Base-by-base conservation (phyloP, 441 rosid species). In the Mallotus repandus region DNA sequence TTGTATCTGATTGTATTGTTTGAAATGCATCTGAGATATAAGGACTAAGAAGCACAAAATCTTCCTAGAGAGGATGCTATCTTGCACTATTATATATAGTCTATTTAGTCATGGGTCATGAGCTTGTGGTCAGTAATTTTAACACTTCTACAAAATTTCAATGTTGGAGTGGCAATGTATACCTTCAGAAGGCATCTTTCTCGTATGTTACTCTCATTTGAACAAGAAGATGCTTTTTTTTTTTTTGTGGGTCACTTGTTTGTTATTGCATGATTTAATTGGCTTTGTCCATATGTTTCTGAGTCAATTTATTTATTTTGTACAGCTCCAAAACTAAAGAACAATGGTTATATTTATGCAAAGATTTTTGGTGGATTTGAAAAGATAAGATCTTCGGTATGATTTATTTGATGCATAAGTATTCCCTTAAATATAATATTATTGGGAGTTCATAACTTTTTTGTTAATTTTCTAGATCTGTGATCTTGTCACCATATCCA, bases 401-500 rank as follows among this genome's bases (percentile, higher is more conserved):
- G 97, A 75, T 72, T 83, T 69, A 22, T 71, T 76, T 68, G 53
- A 72, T 73, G 60, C 45, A 19, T 48, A 68, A 52, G 35, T 71
- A 19, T 76, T 64, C 53, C 38, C 62, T 78, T 54, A 75, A 56
- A 29, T 68, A 52, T 63, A 56, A 77, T 63, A 74, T 82, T 53
- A 38, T 70, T 18, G 83, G 74, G 76, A 79, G 78, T 79, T 84
- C 82, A 75, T 89, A 83, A 90, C 89, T 9, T 86, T 79, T 88
- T 81, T 89, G 85, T 83, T 86, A 83, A 86, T 85, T 86, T 89
- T 91, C 87, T 93, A 97, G 99, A 90, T 97, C 82, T 94, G 98
- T 89, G 99, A 97, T 91, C 98, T 97, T 91, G 99, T 97, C 87
- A 86, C 94, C 86, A 89, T 97, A 88, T 87, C 99, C 91, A 94